Conservation (phyloP, 1,284 basidiomycete genomes). For the Moesziomyces parantarcticus region DNA sequence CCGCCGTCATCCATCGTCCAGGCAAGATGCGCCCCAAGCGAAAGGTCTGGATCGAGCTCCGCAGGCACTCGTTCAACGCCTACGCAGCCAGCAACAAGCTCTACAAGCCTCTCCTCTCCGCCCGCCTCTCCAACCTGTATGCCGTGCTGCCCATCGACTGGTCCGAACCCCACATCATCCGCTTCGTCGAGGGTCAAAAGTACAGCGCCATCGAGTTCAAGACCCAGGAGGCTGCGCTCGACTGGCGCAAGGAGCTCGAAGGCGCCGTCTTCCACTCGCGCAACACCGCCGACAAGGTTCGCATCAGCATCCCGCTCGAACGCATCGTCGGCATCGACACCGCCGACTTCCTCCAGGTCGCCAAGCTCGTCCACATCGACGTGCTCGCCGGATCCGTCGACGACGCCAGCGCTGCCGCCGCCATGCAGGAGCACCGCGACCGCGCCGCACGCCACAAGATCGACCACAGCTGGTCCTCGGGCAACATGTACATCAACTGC, state of each 20-base stretch:
- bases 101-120: slow-evolving; percentile 54
- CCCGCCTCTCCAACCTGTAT: slow-evolving; percentile 51
- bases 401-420: slow-evolving; percentile 3
- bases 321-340: slow-evolving; percentile 45
- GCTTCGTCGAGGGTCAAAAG: slow-evolving; percentile 38
- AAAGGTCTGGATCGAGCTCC: slow-evolving; percentile 57
- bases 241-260: slow-evolving; percentile 55
- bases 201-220: slow-evolving; percentile 57
- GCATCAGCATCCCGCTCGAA: slow-evolving; percentile 55
- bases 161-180: slow-evolving; percentile 43
- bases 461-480: slow-evolving; percentile 29
- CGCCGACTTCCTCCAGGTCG: slow-evolving; percentile 42
- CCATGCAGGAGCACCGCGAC: slow-evolving; percentile 6
- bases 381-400: slow-evolving; percentile 35
- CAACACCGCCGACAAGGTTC: slow-evolving; percentile 53
- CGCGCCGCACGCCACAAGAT: slow-evolving; percentile 17
- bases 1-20: slow-evolving; percentile 48
- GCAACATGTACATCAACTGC: slow-evolving; percentile 19
- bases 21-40: slow-evolving; percentile 51
- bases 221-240: slow-evolving; percentile 54
- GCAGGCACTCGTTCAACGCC: slow-evolving; percentile 50
- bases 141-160: slow-evolving; percentile 50
- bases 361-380: slow-evolving; percentile 38
- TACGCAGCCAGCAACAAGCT: slow-evolving; percentile 57
- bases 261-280: slow-evolving; percentile 48